Evolutionary conservation across 192 early-diverging fungal species (phyloP), one percentile per base, ranked within the genome.

Genomic region (Linnemannia zychae): DNA sequence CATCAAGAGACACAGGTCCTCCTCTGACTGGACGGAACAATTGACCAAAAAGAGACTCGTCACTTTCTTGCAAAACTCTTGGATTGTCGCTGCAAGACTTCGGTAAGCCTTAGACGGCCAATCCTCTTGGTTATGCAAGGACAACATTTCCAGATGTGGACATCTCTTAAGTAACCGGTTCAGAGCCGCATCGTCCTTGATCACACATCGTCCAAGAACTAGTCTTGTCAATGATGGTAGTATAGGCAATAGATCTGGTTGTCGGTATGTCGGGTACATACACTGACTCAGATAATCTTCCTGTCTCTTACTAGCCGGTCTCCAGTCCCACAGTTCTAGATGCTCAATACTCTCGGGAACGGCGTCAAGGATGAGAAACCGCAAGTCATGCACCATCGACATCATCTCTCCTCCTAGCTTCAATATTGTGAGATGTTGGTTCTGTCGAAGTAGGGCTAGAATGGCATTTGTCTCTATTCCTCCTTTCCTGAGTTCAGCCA

Each of bases 341-440:
- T 63, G n/a, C 57, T 63, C 57, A 15, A 63, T 63, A 1, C 24
- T 28, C 31, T 9, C 28, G 12, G 57, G 57, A 28, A 63, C 28
- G 28, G 57, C 57, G 24, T 63, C 57, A 0, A 63, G 57, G n/a
- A 63, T 31, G 7, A 63, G 57, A 31, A 63, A 63, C 11, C 57
- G 57, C 12, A 63, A 28, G 28, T 63, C 57, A 22, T 31, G 57
- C 3, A 63, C 11, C 57, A 63, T 63, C 24, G 24, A 63, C 57
- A 63, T 63, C 57, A 63, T 63, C 57, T 63, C 57, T 63, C 57
- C 57, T 31, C 57, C 57, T 2, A 63, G 57, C 15, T 63, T 63
- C 28, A 63, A 63, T n/a, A 13, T 31, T 12, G 9, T 11, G 12
- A 63, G 57, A 3, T 63, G 57, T 3, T 12, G 57, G 57, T 31